Percentiles rank a stretch among this genome's conserved stretches.
These are phyloP conservation scores for Saccharomycopsis synnaedendra DNA, from an alignment of 805 yeast species.

Conservation along the genomic window DNA sequence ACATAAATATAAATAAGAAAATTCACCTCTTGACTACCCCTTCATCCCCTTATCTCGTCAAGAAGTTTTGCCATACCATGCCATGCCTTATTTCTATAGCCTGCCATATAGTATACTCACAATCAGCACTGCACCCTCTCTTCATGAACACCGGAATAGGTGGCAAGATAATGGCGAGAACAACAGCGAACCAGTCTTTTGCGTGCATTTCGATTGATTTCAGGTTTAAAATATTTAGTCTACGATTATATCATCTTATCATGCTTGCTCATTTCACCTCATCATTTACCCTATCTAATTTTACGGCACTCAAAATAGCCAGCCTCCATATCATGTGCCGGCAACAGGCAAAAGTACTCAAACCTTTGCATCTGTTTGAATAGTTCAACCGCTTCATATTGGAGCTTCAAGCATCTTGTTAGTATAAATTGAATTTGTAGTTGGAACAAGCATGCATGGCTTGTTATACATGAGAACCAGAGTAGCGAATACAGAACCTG, in stretches of 20 bases:
- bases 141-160: conserved; percentile 63
- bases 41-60: too few species aligned
- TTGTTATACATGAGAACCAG: too few species aligned
- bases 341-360: conserved; percentile 15
- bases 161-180: conserved; percentile 58
- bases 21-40: too few species aligned
- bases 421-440: neutral
- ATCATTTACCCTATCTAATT: neutral
- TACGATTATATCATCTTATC: neutral
- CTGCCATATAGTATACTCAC: conserved; percentile 20
- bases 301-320: conserved; percentile 16
- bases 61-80: too few species aligned
- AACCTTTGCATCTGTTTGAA: conserved; percentile 15
- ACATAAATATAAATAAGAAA: too few species aligned
- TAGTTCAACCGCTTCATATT: conserved; percentile 14
- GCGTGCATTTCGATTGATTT: conserved; percentile 23
- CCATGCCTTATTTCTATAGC: too few species aligned
- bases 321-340: conserved; percentile 9
- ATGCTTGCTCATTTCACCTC: neutral
- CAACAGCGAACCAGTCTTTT: conserved; percentile 51
- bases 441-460: too few species aligned
- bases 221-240: too few species aligned
- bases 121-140: conserved; percentile 53
- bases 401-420: conserved; percentile 11
- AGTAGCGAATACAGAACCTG: too few species aligned